These are phyloP conservation scores for Aphanomyces invadans DNA, from an alignment of 352 stramenopile genomes.

Conservation along the genomic window DNA sequence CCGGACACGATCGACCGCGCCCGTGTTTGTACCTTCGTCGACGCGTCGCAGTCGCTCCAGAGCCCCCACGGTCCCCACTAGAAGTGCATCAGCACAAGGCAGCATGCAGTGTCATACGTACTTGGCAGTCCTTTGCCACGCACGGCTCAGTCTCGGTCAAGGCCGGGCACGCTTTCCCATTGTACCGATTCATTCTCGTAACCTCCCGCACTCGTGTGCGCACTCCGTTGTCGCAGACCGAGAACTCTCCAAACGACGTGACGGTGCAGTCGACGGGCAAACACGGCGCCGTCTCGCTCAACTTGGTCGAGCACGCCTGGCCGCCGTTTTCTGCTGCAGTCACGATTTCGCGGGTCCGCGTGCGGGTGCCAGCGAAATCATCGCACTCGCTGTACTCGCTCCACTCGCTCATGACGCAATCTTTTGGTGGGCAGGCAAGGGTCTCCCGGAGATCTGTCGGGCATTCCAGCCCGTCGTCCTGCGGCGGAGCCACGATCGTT, in stretches of 20 bases:
- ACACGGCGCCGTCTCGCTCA: constrained; percentile 33
- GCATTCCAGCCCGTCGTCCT: constrained; percentile 34
- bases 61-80: constrained; percentile 35
- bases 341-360: constrained; percentile 33
- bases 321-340: constrained; percentile 37
- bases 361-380: constrained; percentile 33
- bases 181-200: constrained; percentile 27
- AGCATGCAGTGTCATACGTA: constrained; percentile 27
- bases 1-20: constrained; percentile 30
- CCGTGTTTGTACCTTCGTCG: constrained; percentile 31
- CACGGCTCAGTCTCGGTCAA: constrained; percentile 47
- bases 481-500: constrained; percentile 30
- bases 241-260: constrained; percentile 39
- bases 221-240: constrained; percentile 43
- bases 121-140: constrained; percentile 40
- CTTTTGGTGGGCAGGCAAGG: constrained; percentile 31
- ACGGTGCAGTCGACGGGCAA: constrained; percentile 45
- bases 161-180: constrained; percentile 34
- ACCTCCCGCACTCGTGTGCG: constrained; percentile 34
- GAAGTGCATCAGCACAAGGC: constrained; percentile 33
- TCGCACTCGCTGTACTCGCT: constrained; percentile 42
- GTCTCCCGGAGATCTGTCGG: constrained; percentile 33
- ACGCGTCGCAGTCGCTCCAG: constrained; percentile 39
- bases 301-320: constrained; percentile 29
- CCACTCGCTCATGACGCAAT: constrained; percentile 38